Evolutionary conservation across 169 alveolate genomes (phyloP).

Genomic region (Amoebophrya sp.): DNA sequence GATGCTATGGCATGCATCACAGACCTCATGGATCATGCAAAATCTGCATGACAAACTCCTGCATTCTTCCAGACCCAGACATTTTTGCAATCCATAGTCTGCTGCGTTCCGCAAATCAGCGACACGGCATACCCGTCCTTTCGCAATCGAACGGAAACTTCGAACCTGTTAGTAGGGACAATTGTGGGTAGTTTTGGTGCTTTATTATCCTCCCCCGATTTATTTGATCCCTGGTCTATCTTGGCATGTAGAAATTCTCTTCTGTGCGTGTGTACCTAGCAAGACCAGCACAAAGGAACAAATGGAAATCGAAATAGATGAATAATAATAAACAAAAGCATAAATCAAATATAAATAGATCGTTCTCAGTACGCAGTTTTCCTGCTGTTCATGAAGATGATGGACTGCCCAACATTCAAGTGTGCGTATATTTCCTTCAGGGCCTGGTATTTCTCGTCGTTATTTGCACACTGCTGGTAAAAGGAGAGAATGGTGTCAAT

Average conservation of each 20-base stretch:
- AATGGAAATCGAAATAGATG: too few species aligned
- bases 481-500: not conserved
- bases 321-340: too few species aligned
- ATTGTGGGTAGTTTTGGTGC: not conserved
- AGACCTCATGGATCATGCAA: too few species aligned
- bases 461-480: not conserved
- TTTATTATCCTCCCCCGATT: not conserved
- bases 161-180: not conserved
- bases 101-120: not conserved
- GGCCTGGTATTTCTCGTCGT: not conserved
- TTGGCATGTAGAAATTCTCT: not conserved
- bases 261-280: not conserved
- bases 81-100: too few species aligned
- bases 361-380: not conserved
- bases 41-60: too few species aligned
- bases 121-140: not conserved
- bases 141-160: not conserved
- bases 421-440: not conserved
- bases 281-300: too few species aligned
- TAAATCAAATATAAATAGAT: not conserved
- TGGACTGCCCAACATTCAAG: not conserved
- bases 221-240: not conserved
- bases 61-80: too few species aligned
- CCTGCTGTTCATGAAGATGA: conserved; percentile 21
- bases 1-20: too few species aligned